A percentile compares a stretch with the other conserved stretches of the same genome.
phyloP scores from a whole-genome alignment of 1,284 basidiomycete species.

The Sphagnurus paluster region DNA sequence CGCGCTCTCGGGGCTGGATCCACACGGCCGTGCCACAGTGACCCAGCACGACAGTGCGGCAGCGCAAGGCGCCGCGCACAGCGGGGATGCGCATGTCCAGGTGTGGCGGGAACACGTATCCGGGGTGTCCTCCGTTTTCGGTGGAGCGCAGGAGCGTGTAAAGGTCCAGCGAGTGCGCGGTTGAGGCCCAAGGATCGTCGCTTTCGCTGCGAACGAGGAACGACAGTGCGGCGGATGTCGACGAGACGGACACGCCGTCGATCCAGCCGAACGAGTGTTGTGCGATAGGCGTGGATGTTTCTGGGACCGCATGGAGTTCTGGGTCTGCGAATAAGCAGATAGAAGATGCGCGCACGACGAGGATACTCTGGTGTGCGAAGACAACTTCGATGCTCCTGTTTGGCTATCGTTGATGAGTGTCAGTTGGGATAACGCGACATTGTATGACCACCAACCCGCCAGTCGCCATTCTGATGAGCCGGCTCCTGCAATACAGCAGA shows the following conservation, averaged over 20 bases:
- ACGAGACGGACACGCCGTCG: conserved; percentile 50
- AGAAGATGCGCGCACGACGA: conserved; percentile 59
- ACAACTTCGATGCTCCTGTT: conserved; percentile 54
- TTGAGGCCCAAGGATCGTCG: conserved; percentile 57
- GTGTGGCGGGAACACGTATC: conserved; percentile 45
- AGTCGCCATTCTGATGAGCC: conserved; percentile 30
- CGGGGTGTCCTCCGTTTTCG: conserved; percentile 6
- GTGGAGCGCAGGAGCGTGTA: conserved; percentile 41
- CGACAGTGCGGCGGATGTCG: conserved; percentile 28
- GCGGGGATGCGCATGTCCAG: conserved; percentile 37
- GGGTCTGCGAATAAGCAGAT: conserved; percentile 55
- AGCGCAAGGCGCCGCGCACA: conserved; percentile 49
- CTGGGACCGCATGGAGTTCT: conserved; percentile 23
- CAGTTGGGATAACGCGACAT: neutral
- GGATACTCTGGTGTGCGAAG: conserved; percentile 44
- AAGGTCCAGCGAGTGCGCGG: conserved; percentile 46
- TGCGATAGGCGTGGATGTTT: conserved; percentile 37
- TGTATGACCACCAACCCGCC: conserved; percentile 27
- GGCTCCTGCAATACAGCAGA: conserved; percentile 46
- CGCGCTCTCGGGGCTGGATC: conserved; percentile 52
- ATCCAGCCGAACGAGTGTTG: conserved; percentile 63
- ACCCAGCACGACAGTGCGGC: conserved; percentile 51
- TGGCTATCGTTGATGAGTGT: conserved; percentile 26
- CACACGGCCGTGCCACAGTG: conserved; percentile 55
- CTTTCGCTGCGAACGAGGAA: conserved; percentile 56